A percentile compares a stretch with the other conserved stretches of the same genome.
These are phyloP conservation scores for Backusella parvicylindrica DNA, from an alignment of 192 early-diverging fungal genomes.

Conservation along the genomic window DNA sequence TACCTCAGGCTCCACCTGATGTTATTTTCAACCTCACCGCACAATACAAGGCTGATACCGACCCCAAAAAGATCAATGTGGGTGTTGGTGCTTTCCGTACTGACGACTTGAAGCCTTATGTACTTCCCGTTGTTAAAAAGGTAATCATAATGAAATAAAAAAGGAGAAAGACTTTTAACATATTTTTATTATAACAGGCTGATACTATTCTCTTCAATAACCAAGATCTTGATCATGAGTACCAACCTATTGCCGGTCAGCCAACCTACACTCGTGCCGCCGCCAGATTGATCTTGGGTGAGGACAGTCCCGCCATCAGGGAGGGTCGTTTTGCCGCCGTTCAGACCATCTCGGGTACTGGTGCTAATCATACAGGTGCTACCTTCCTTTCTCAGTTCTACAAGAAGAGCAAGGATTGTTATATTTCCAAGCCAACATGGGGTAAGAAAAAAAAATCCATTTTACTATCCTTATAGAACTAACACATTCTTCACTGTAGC, in stretches of 20 bases:
- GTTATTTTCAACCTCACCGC: constrained; percentile 89
- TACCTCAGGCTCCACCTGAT: constrained; percentile 75
- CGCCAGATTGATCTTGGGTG: constrained; percentile 78
- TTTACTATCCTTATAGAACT: too few species aligned
- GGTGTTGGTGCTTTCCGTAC: constrained; percentile 96
- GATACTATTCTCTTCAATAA: constrained; percentile 71
- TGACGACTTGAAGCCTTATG: constrained; percentile 90
- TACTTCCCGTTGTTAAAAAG: constrained; percentile 91
- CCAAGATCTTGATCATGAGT: constrained; percentile 85
- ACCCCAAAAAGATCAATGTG: constrained; percentile 84
- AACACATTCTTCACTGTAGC: too few species aligned
- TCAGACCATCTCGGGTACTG: constrained; percentile 96
- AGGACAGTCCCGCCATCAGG: constrained; percentile 45
- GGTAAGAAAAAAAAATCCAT: constrained; percentile 48
- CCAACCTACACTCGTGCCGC: constrained; percentile 78
- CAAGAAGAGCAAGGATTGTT: constrained; percentile 58
- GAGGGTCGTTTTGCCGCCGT: constrained; percentile 44
- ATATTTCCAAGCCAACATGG: constrained; percentile 97
- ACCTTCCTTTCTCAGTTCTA: constrained; percentile 78
- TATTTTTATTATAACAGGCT: constrained; percentile 52
- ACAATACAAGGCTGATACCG: constrained; percentile 74
- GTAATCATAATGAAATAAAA: constrained; percentile 32
- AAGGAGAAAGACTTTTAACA: not conserved
- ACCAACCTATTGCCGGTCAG: constrained; percentile 85
- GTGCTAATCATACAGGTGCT: constrained; percentile 84